Base-by-base conservation (phyloP, 306 rosid genomes). In the Luffa aegyptiaca region DNA sequence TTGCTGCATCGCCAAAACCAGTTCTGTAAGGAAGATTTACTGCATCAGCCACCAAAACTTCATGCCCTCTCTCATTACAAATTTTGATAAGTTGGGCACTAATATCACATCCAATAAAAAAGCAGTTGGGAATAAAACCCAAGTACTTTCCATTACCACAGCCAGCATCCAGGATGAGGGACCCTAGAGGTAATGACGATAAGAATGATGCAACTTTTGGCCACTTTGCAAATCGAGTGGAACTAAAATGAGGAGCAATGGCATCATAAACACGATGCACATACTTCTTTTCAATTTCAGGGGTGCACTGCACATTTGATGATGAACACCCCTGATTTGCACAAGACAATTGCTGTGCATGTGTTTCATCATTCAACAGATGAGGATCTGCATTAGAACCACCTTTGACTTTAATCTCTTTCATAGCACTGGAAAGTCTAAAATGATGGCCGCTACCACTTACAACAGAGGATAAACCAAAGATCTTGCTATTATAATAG, bases 101-200 rank as follows among this genome's bases (percentile, higher is more conserved):
- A 80, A 93, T 90, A 85, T 95, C 99, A 82, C 96, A 95, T 72
- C 97, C 98, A 68, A 91, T 83, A 77, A 88, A 93, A 79, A 80
- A 88, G 78, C 97, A 95, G 80, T 86, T 86, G 36, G 77, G 83
- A 83, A 87, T 88, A 44, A 86, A 85, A 44, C 94, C 97, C 76
- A 89, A 78, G 85, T 95, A 95, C 82, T 93, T 95, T 61, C 98
- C 98, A 84, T 93, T 93, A 55, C 99, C 97, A 79, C 99, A 96
- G 46, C 99, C 98, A 0, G 97, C 98, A 88, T 91, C 99, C 3
- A 96, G 86, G 46, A 93, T 84, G 49, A 96, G 89, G 73, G 97
- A 93, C 61, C 98, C 97, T 56, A 82, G 62, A 59, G 87, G 83
- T 87, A 95, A 83, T 26, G 97, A 88, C 8, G 97, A 85, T 57